Conservation (phyloP, 2,329 filamentous ascomycete species). For the Penicillium brasilianum region DNA sequence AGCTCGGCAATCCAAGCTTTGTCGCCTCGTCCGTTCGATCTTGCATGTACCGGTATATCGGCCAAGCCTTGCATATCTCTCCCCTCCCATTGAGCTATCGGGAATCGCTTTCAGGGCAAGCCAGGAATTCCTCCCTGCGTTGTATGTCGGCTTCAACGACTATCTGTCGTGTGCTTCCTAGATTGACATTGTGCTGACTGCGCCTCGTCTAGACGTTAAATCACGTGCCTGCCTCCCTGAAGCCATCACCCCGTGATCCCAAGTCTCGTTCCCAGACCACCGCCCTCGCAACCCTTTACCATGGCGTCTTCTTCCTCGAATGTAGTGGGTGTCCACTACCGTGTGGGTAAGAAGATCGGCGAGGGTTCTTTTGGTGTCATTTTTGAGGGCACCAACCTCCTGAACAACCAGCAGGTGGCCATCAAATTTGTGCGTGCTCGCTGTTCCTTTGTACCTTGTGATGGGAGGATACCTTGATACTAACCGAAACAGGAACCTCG, state of each 20-base stretch:
- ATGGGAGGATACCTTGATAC: slow-evolving; percentile 12
- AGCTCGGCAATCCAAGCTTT: background rate
- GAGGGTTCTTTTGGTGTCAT: slow-evolving; percentile 99
- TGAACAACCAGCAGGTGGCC: slow-evolving; percentile 98
- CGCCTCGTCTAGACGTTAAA: slow-evolving; percentile 18
- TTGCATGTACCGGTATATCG: slow-evolving; percentile 15
- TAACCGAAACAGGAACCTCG: slow-evolving; percentile 77
- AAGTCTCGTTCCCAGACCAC: slow-evolving; percentile 23
- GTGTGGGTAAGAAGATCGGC: slow-evolving; percentile 98
- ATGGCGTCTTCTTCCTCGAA: slow-evolving; percentile 94
- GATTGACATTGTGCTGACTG: slow-evolving; percentile 24
- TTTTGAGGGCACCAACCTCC: slow-evolving; percentile 95
- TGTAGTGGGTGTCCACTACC: slow-evolving; percentile 97
- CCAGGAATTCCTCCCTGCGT: slow-evolving; percentile 7
- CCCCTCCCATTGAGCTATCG: slow-evolving; percentile 13
- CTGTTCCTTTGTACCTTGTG: background rate
- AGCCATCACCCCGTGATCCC: slow-evolving; percentile 25
- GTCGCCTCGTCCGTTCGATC: slow-evolving; percentile 8
- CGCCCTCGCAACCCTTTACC: slow-evolving; percentile 14
- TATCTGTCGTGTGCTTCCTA: slow-evolving; percentile 1
- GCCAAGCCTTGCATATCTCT: slow-evolving; percentile 12
- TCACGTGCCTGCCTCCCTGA: slow-evolving; percentile 31
- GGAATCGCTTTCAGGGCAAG: slow-evolving; percentile 12
- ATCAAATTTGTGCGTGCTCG: slow-evolving; percentile 89
- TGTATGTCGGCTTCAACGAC: slow-evolving; percentile 10